These are phyloP conservation scores for Nitzschia putrida DNA, from an alignment of 108 stramenopile species.

Conservation along the genomic window DNA sequence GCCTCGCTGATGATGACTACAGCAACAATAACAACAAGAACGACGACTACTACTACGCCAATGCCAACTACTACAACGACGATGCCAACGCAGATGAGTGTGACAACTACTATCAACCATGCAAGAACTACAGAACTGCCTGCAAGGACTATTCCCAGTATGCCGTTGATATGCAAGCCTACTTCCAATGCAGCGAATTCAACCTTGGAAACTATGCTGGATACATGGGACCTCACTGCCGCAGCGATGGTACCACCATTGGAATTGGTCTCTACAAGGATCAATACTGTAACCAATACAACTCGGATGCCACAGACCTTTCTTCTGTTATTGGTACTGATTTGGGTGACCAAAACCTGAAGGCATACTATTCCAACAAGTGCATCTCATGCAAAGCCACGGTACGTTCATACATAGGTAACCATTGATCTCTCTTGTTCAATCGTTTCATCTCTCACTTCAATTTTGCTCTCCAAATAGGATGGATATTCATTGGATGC, in stretches of 20 bases:
- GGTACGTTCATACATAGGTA: slow-evolving; percentile 27
- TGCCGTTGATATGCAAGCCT: slow-evolving; percentile 31
- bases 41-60: slow-evolving; percentile 7
- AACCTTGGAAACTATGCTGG: slow-evolving; percentile 39
- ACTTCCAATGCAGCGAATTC: slow-evolving; percentile 49
- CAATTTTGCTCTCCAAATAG: background rate
- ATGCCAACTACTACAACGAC: slow-evolving; percentile 8
- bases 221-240: slow-evolving; percentile 78
- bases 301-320: slow-evolving; percentile 41
- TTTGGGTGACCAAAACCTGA: slow-evolving; percentile 31
- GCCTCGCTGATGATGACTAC: slow-evolving; percentile 1
- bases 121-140: slow-evolving; percentile 38
- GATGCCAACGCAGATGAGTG: slow-evolving; percentile 12
- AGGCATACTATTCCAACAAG: slow-evolving; percentile 34
- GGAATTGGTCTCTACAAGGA: slow-evolving; percentile 77
- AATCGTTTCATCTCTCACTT: background rate
- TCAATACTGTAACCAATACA: slow-evolving; percentile 68
- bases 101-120: slow-evolving; percentile 36
- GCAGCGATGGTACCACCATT: slow-evolving; percentile 68
- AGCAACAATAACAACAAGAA: slow-evolving; percentile 4
- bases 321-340: slow-evolving; percentile 33
- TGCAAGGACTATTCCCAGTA: slow-evolving; percentile 52
- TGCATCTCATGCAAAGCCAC: slow-evolving; percentile 73
- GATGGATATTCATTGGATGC: slow-evolving; percentile 45
- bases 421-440: background rate